A percentile compares a stretch with the other conserved stretches of the same genome.
Evolutionary conservation across 2,329 filamentous ascomycete species (phyloP).

Genomic region (Truncatella angustata): DNA sequence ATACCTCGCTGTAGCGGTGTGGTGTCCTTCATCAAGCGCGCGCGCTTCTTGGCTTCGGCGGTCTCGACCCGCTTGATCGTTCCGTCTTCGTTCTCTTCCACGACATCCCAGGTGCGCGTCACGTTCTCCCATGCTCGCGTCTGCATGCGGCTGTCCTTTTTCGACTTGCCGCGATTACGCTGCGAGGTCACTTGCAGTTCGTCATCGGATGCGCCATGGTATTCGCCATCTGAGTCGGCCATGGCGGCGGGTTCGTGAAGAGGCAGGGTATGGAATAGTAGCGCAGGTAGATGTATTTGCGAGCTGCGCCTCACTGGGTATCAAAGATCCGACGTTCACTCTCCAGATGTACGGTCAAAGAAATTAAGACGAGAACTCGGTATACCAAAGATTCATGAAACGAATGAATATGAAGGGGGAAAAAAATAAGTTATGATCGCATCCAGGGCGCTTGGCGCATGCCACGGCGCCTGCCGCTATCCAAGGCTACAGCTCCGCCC

Average conservation of each 20-base stretch:
- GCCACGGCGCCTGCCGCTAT: not conserved
- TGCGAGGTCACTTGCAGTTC: conserved; percentile 48
- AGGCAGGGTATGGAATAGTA: too few relatives aligned
- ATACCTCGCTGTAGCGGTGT: conserved; percentile 95
- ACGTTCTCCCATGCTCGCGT: conserved; percentile 66
- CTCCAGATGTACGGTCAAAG: too few relatives aligned
- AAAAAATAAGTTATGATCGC: not conserved
- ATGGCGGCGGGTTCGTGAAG: conserved; percentile 37
- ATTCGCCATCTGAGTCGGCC: conserved; percentile 74
- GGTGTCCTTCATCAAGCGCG: conserved; percentile 83
- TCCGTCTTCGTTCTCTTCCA: conserved; percentile 77
- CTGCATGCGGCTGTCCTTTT: conserved; percentile 27
- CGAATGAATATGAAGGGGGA: not conserved
- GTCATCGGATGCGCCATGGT: conserved; percentile 64
- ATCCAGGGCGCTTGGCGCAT: not conserved
- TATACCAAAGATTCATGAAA: not conserved
- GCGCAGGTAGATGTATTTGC: too few relatives aligned
- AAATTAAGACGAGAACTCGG: not conserved
- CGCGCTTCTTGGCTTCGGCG: conserved; percentile 78
- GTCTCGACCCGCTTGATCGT: conserved; percentile 63
- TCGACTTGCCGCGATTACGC: conserved; percentile 20
- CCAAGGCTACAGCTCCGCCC: not conserved
- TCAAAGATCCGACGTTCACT: too few relatives aligned
- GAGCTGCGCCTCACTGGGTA: too few relatives aligned
- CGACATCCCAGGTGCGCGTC: conserved; percentile 68